phyloP scores from a whole-genome alignment of 163 green algal species.

The Chlamydomonas reinhardtii region DNA sequence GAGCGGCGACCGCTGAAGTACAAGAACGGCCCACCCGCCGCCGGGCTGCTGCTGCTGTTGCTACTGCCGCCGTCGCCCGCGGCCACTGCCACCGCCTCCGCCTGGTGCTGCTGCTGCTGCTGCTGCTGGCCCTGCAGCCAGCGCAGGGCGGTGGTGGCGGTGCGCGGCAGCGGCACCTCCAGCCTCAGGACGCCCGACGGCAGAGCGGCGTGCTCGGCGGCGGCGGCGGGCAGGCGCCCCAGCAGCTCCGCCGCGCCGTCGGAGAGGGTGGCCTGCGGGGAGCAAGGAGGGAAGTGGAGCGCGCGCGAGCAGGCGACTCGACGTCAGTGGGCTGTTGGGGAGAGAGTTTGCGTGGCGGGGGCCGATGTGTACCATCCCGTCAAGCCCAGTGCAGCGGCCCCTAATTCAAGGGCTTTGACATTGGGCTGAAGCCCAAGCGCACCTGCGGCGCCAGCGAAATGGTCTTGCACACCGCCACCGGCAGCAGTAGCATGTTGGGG shows the following conservation, averaged over 20 bases:
- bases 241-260: constrained; percentile 8
- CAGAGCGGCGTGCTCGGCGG: neutral
- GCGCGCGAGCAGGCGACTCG: no score
- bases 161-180: constrained; percentile 77
- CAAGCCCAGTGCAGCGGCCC: no score
- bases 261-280: neutral
- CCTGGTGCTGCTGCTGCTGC: neutral
- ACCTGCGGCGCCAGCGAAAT: constrained; percentile 32
- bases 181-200: constrained; percentile 71
- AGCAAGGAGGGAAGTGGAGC: neutral
- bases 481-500: constrained; percentile 46
- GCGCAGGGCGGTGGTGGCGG: constrained; percentile 58
- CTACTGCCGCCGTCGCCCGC: neutral
- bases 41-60: neutral
- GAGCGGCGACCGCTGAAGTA: constrained; percentile 88
- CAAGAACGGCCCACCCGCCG: constrained; percentile 60
- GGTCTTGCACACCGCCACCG: constrained; percentile 40
- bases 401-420: no score
- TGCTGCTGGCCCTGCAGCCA: constrained; percentile 51
- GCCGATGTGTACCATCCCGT: no score
- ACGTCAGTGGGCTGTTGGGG: no score
- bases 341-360: no score
- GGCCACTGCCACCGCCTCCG: neutral
- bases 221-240: neutral
- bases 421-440: neutral